These are phyloP conservation scores for Metrosideros polymorpha DNA, from an alignment of 441 rosid genomes.

Conservation along the genomic window DNA sequence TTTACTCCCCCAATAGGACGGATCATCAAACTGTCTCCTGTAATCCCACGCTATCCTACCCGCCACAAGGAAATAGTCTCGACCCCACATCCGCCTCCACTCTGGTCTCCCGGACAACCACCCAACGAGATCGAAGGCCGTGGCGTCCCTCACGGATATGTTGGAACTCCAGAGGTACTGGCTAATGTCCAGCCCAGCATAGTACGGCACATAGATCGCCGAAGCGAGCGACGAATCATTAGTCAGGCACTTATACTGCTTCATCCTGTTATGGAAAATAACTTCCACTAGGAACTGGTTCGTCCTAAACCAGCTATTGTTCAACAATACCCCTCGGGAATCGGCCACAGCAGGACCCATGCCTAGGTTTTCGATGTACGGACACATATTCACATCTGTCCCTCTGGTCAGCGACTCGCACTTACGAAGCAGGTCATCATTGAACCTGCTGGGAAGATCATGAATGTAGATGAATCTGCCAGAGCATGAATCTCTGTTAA, in stretches of 20 bases:
- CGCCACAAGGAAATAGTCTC: conserved; percentile 41
- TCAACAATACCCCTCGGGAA: neutral
- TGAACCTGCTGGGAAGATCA: conserved; percentile 53
- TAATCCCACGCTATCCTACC: conserved; percentile 49
- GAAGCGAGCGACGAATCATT: neutral
- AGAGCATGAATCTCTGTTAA: conserved; percentile 31
- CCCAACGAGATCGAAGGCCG: conserved; percentile 11
- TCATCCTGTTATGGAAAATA: neutral
- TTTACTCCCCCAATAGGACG: conserved; percentile 43
- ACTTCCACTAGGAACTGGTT: neutral
- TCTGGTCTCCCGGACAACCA: conserved; percentile 36
- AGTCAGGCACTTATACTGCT: neutral
- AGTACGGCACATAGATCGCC: neutral
- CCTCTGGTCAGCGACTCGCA: neutral
- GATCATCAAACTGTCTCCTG: conserved; percentile 17
- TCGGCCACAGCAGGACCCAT: neutral
- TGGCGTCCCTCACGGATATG: neutral
- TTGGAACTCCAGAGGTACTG: neutral
- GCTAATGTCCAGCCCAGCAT: neutral
- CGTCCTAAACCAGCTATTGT: neutral
- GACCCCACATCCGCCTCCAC: conserved; percentile 34
- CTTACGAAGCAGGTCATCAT: conserved; percentile 26
- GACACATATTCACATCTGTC: neutral
- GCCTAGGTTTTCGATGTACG: neutral
- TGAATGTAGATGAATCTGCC: conserved; percentile 63